Conservation (phyloP, 805 yeast genomes). For the Spathaspora passalidarum region DNA sequence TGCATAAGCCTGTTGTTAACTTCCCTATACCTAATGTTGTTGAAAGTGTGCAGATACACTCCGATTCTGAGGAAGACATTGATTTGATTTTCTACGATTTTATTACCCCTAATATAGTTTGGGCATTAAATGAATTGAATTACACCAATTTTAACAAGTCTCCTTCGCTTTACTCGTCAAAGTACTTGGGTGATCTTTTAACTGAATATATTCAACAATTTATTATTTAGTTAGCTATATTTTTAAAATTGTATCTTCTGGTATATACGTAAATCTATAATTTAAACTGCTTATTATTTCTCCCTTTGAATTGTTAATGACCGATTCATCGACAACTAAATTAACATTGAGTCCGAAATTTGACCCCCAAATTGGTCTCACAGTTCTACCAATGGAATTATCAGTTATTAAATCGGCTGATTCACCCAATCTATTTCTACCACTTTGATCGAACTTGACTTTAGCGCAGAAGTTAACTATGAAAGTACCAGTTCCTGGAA, state of each 20-base stretch:
- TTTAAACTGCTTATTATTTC: conserved; percentile 59
- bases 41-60: conserved; percentile 41
- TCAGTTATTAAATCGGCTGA: conserved; percentile 48
- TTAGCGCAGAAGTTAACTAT: conserved; percentile 55
- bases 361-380: conserved; percentile 62
- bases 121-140: conserved; percentile 30
- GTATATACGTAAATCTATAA: conserved; percentile 64
- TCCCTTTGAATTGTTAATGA: conserved; percentile 27
- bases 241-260: conserved; percentile 46
- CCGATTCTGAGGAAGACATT: conserved; percentile 32
- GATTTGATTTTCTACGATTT: conserved; percentile 82
- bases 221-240: conserved; percentile 12
- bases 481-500: conserved; percentile 60
- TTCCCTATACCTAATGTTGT: conserved; percentile 79
- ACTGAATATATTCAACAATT: conserved; percentile 24
- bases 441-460: conserved; percentile 75
- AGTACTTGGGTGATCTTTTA: conserved; percentile 32
- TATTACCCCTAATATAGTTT: conserved; percentile 39
- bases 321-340: conserved; percentile 56
- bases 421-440: conserved; percentile 63
- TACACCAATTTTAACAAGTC: conserved; percentile 15
- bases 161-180: conserved; percentile 25
- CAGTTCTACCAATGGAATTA: conserved; percentile 8
- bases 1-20: conserved; percentile 54
- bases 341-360: conserved; percentile 67